These are phyloP conservation scores for Pleurotus salmoneostramineus DNA, from an alignment of 768 basidiomycete species.

Conservation along the genomic window DNA sequence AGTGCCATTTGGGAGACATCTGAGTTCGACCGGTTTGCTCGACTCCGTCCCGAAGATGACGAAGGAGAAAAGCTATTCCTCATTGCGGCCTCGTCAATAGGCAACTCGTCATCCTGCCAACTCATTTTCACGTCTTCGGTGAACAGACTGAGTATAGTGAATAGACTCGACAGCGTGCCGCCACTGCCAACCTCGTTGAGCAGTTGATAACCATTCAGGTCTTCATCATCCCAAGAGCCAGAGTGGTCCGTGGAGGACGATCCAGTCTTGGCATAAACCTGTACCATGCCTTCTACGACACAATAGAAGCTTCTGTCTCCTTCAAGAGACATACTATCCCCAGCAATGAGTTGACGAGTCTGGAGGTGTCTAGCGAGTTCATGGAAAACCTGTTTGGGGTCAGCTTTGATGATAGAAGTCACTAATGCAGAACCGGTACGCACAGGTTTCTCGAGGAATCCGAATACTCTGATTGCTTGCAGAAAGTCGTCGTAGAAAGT, in stretches of 20 bases:
- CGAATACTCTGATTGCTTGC: conserved; percentile 94
- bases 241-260: conserved; percentile 42
- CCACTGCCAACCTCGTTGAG: conserved; percentile 96
- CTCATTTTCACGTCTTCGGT: conserved; percentile 91
- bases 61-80: background rate
- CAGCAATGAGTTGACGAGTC: conserved; percentile 91
- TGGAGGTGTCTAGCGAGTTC: conserved; percentile 95
- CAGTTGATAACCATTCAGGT: conserved; percentile 93
- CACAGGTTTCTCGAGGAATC: conserved; percentile 95
- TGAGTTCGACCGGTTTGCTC: conserved; percentile 44
- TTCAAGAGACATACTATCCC: conserved; percentile 89
- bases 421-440: conserved; percentile 16
- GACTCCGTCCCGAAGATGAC: conserved; percentile 20
- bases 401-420: background rate
- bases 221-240: conserved; percentile 74
- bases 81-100: conserved; percentile 11
- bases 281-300: conserved; percentile 95
- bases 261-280: conserved; percentile 80
- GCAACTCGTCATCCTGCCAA: conserved; percentile 70
- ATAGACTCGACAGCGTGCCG: conserved; percentile 92
- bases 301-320: conserved; percentile 96
- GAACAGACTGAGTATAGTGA: conserved; percentile 95
- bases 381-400: conserved; percentile 73
- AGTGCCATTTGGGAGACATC: conserved; percentile 65
- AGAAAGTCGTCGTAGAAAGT: conserved; percentile 98